Percentiles rank a stretch among this genome's conserved stretches.
These are phyloP conservation scores for Aspergillus niger DNA, from an alignment of 2,329 filamentous ascomycete genomes.

Conservation along the genomic window DNA sequence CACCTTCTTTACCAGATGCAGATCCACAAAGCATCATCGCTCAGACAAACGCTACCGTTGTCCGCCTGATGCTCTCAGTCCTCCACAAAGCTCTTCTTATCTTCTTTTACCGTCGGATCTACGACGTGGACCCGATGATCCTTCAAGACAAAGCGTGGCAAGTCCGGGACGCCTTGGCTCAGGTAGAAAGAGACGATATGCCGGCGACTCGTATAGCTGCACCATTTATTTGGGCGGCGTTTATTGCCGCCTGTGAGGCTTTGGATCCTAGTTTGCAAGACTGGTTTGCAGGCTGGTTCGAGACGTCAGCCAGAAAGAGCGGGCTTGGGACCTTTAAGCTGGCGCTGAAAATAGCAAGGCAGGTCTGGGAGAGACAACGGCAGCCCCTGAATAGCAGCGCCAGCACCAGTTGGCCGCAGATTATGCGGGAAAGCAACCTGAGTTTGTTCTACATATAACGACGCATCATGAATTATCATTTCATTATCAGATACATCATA, in stretches of 20 bases:
- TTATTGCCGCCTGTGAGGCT: slow-evolving; percentile 49
- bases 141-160: slow-evolving; percentile 43
- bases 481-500: background rate
- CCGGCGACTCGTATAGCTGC: slow-evolving; percentile 40
- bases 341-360: slow-evolving; percentile 27
- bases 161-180: slow-evolving; percentile 42
- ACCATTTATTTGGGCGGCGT: slow-evolving; percentile 48
- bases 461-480: background rate
- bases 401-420: slow-evolving; percentile 6
- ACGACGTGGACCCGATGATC: slow-evolving; percentile 45
- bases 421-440: slow-evolving; percentile 6
- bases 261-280: slow-evolving; percentile 39
- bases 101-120: slow-evolving; percentile 51
- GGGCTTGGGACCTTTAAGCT: slow-evolving; percentile 36
- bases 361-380: slow-evolving; percentile 35
- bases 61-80: slow-evolving; percentile 38
- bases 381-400: background rate
- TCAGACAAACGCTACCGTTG: slow-evolving; percentile 11
- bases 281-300: slow-evolving; percentile 40
- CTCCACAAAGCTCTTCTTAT: slow-evolving; percentile 49
- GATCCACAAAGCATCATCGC: background rate
- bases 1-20: background rate
- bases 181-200: slow-evolving; percentile 34
- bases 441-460: slow-evolving; percentile 9
- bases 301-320: slow-evolving; percentile 28